Evolutionary conservation across 768 basidiomycete genomes (phyloP).

Genomic region (Lyophyllum semitale): DNA sequence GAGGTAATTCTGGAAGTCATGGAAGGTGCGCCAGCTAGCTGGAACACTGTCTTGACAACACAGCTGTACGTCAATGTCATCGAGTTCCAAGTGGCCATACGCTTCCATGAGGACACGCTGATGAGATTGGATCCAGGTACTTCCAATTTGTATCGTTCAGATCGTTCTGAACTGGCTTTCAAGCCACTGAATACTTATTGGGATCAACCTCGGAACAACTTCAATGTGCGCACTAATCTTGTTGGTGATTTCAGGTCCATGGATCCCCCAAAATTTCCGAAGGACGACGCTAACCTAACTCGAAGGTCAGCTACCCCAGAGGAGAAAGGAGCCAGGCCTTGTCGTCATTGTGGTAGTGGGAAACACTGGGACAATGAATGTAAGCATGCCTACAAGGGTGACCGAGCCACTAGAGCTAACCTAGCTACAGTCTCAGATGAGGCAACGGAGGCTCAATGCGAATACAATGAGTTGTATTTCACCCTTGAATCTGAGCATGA

Average conservation of each 20-base stretch:
- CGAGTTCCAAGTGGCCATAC: conserved; percentile 24
- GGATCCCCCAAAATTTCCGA: background rate
- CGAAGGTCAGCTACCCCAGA: background rate
- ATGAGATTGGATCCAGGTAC: conserved; percentile 8
- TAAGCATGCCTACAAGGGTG: background rate
- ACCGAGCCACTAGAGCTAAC: conserved; percentile 15
- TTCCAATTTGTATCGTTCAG: background rate
- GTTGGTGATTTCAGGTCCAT: conserved; percentile 13
- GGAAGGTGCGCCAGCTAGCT: conserved; percentile 31
- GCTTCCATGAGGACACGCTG: conserved; percentile 25
- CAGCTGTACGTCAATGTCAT: too few species aligned
- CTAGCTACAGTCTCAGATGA: too few species aligned
- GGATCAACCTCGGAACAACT: background rate
- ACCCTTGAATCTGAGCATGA: background rate
- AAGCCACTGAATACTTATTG: too few species aligned
- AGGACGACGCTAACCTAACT: background rate
- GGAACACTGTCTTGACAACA: conserved; percentile 26
- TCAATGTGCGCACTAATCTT: background rate
- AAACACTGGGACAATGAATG: conserved; percentile 22
- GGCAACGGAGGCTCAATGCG: too few species aligned
- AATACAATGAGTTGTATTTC: conserved; percentile 21
- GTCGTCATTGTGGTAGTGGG: conserved; percentile 35
- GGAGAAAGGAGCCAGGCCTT: conserved; percentile 27
- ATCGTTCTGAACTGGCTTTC: background rate
- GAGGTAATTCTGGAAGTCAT: conserved; percentile 37